These are phyloP conservation scores for Quercus mongolica DNA, from an alignment of 306 rosid genomes.

Conservation along the genomic window DNA sequence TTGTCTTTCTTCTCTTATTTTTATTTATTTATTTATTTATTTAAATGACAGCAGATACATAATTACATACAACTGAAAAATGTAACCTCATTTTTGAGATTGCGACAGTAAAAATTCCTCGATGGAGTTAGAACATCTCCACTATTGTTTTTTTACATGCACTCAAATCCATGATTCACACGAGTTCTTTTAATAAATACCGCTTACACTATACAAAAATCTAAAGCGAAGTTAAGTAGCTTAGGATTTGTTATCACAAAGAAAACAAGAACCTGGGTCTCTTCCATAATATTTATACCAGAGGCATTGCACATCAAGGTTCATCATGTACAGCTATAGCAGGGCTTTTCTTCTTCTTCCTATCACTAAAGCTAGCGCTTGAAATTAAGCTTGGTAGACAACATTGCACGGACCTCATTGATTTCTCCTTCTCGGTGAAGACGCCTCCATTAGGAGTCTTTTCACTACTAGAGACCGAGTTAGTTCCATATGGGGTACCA, in stretches of 20 bases:
- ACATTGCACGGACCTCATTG: slow-evolving; percentile 48
- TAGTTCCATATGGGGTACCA: slow-evolving; percentile 46
- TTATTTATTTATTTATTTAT: background rate
- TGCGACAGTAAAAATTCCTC: slow-evolving; percentile 14
- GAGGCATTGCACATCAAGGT: slow-evolving; percentile 10
- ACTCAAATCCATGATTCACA: slow-evolving; percentile 26
- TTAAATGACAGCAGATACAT: background rate
- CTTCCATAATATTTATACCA: slow-evolving; percentile 4
- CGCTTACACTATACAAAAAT: slow-evolving; percentile 32
- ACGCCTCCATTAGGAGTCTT: slow-evolving; percentile 44
- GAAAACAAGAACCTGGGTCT: background rate
- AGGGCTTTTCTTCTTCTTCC: slow-evolving; percentile 67
- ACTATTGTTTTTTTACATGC: slow-evolving; percentile 22
- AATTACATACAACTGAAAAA: background rate
- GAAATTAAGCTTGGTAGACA: slow-evolving; percentile 84
- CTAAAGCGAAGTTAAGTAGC: slow-evolving; percentile 4
- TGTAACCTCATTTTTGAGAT: background rate
- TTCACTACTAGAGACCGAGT: slow-evolving; percentile 56
- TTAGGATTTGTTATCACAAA: background rate
- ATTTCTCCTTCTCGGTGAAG: slow-evolving; percentile 24
- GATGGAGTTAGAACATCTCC: slow-evolving; percentile 13
- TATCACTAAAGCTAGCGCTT: slow-evolving; percentile 59
- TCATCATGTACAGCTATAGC: slow-evolving; percentile 56
- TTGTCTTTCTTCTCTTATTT: background rate
- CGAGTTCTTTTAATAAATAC: slow-evolving; percentile 28